A percentile compares a stretch with the other conserved stretches of the same genome.
phyloP scores from a whole-genome alignment of 176 grass and related monocot species.

The Oryza coarctata region DNA sequence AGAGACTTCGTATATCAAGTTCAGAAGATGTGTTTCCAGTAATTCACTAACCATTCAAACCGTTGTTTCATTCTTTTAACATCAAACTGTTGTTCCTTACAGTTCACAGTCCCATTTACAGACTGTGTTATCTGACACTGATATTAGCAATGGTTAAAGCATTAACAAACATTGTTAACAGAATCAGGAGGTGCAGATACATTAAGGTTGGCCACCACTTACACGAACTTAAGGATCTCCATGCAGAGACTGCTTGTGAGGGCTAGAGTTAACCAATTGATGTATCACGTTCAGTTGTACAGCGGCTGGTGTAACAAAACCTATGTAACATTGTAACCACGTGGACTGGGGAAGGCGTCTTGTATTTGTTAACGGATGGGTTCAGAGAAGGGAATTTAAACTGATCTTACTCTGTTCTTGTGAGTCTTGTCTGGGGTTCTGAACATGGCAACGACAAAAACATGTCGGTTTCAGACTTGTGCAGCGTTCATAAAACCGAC shows the following conservation, averaged over 20 bases:
- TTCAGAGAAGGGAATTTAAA: neutral
- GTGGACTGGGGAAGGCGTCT: neutral
- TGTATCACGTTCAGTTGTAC: neutral
- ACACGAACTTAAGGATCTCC: neutral
- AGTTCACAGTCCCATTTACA: neutral
- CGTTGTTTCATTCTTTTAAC: neutral
- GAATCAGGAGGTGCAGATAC: constrained; percentile 8
- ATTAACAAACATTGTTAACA: neutral
- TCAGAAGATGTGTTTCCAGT: neutral
- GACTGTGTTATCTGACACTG: neutral
- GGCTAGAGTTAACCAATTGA: too few relatives aligned
- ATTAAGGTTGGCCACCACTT: constrained; percentile 11
- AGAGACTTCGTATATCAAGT: neutral
- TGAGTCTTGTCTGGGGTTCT: neutral
- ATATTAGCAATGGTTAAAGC: neutral
- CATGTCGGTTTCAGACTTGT: neutral
- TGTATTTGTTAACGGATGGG: neutral
- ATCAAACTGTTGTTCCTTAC: neutral
- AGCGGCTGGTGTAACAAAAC: neutral
- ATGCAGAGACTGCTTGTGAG: neutral
- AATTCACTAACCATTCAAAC: neutral
- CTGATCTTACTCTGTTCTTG: neutral
- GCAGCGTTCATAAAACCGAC: too few relatives aligned
- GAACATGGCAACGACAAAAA: neutral
- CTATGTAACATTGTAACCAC: constrained; percentile 1